Evolutionary conservation across 2,329 filamentous ascomycete genomes (phyloP).

Genomic region (Trichoderma koningii): DNA sequence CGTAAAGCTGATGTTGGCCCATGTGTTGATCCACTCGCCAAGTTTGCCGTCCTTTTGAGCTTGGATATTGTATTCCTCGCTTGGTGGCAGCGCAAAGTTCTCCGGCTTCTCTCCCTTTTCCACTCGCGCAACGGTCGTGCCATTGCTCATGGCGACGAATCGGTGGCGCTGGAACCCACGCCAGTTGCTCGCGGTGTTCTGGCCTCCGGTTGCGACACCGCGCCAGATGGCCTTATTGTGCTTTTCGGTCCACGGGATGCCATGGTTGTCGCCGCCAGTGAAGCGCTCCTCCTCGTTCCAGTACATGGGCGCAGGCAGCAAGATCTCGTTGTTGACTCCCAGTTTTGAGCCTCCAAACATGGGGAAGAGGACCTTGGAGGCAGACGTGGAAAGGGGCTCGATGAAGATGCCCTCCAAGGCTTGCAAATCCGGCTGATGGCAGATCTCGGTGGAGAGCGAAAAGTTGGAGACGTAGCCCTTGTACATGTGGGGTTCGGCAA

Average conservation of each 20-base stretch:
- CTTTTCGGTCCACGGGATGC: conserved; percentile 61
- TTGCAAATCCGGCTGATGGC: conserved; percentile 65
- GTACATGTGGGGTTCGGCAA: conserved; percentile 52
- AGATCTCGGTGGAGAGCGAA: conserved; percentile 62
- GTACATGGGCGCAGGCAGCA: conserved; percentile 70
- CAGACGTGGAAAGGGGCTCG: conserved; percentile 57
- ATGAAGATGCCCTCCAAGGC: conserved; percentile 67
- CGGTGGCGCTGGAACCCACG: conserved; percentile 73
- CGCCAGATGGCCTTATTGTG: conserved; percentile 60
- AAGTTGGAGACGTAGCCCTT: conserved; percentile 64
- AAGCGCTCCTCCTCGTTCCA: conserved; percentile 65
- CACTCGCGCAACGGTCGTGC: conserved; percentile 55
- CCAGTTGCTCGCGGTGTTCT: conserved; percentile 64
- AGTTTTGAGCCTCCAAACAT: conserved; percentile 71
- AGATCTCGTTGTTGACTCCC: conserved; percentile 68
- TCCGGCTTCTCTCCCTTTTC: conserved; percentile 49
- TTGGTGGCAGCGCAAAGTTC: conserved; percentile 56
- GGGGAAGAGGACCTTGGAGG: conserved; percentile 61
- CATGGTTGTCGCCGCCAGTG: conserved; percentile 56
- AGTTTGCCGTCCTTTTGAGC: conserved; percentile 49
- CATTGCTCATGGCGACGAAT: conserved; percentile 73
- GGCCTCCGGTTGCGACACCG: conserved; percentile 66
- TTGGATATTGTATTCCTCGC: conserved; percentile 49
- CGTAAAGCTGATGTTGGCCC: conserved; percentile 55
- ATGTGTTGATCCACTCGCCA: conserved; percentile 51